These are phyloP conservation scores for Cryptococcus sp. DNA, from an alignment of 1,284 basidiomycete genomes.

Conservation along the genomic window DNA sequence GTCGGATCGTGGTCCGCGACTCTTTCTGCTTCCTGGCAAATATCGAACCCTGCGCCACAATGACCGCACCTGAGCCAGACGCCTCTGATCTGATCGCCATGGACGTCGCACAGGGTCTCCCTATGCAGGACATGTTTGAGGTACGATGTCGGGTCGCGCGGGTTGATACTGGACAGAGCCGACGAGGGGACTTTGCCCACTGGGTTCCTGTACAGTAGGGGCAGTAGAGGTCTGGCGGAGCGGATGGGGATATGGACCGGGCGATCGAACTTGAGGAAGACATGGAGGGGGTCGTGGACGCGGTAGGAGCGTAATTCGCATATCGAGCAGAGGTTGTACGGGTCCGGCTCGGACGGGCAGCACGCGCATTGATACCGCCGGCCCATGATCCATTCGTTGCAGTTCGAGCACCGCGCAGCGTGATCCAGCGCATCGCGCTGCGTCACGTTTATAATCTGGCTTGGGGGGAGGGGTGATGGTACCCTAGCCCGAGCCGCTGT, in stretches of 20 bases:
- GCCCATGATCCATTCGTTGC: conserved; percentile 52
- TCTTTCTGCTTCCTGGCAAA: conserved; percentile 75
- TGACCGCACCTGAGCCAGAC: conserved; percentile 86
- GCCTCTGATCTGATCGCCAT: conserved; percentile 63
- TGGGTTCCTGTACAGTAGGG: conserved; percentile 67
- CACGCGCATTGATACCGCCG: conserved; percentile 54
- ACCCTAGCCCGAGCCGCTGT: conserved; percentile 5
- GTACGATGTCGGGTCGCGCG: conserved; percentile 64
- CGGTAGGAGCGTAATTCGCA: conserved; percentile 77
- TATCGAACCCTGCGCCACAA: conserved; percentile 68
- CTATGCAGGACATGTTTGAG: conserved; percentile 67
- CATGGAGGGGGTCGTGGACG: conserved; percentile 76
- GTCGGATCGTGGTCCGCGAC: conserved; percentile 76
- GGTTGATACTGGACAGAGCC: conserved; percentile 58
- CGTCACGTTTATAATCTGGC: conserved; percentile 12
- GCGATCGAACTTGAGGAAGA: conserved; percentile 81
- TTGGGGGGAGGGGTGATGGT: conserved; percentile 7
- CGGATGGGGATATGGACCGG: conserved; percentile 72
- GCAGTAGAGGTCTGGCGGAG: conserved; percentile 64
- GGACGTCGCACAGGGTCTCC: conserved; percentile 52
- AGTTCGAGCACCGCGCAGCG: conserved; percentile 41
- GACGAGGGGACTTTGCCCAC: conserved; percentile 60
- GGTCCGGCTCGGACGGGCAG: conserved; percentile 49
- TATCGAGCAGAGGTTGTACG: conserved; percentile 61
- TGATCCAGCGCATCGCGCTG: conserved; percentile 46